Conservation (phyloP, 2,329 filamentous ascomycete genomes). For the Elsinoe ampelina region DNA sequence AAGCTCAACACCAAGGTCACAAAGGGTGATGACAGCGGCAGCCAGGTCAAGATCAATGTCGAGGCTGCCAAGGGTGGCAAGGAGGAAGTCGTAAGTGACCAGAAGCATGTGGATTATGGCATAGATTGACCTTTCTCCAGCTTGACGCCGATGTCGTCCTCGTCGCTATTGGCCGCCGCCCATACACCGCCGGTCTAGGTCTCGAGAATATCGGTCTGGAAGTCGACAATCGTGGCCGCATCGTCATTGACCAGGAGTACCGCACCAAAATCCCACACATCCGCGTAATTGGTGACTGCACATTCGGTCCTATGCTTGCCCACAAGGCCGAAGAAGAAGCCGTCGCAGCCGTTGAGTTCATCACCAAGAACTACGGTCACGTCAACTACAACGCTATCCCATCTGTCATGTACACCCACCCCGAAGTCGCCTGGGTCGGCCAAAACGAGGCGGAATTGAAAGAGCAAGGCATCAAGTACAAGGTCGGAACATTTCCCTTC, state of each 20-base stretch:
- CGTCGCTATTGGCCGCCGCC: slow-evolving; percentile 89
- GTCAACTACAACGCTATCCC: slow-evolving; percentile 98
- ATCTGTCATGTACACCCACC: slow-evolving; percentile 98
- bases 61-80: slow-evolving; percentile 96
- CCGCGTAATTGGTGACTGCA: slow-evolving; percentile 89
- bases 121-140: slow-evolving; percentile 36
- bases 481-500: slow-evolving; percentile 91
- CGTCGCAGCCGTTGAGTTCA: slow-evolving; percentile 90
- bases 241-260: slow-evolving; percentile 98
- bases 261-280: slow-evolving; percentile 97
- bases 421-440: slow-evolving; percentile 96
- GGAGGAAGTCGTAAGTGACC: slow-evolving; percentile 63
- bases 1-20: slow-evolving; percentile 95
- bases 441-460: slow-evolving; percentile 97
- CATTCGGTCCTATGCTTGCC: slow-evolving; percentile 96
- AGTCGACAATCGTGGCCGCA: slow-evolving; percentile 82
- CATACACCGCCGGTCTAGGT: slow-evolving; percentile 84
- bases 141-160: slow-evolving; percentile 92
- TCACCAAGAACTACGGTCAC: slow-evolving; percentile 95
- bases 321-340: slow-evolving; percentile 99
- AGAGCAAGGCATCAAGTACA: slow-evolving; percentile 81
- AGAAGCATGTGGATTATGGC: slow-evolving; percentile 16
- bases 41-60: slow-evolving; percentile 70
- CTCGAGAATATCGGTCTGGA: slow-evolving; percentile 91
- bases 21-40: slow-evolving; percentile 69